Conservation (phyloP, 768 basidiomycete species). For the Hygrophorus russula region DNA sequence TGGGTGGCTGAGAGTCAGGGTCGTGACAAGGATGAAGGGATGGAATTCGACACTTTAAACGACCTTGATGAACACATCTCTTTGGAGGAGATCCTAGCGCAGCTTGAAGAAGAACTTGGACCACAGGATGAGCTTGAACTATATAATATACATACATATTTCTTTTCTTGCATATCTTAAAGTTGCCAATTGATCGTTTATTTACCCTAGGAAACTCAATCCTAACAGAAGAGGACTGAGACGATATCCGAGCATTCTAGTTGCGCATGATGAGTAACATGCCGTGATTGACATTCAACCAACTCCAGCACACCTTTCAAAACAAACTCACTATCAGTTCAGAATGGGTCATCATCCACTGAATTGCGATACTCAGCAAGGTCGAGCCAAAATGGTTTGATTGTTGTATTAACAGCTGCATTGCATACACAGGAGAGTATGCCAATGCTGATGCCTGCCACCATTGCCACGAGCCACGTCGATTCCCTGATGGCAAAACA, state of each 20-base stretch:
- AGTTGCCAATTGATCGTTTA: neutral
- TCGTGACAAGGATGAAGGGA: too few relatives aligned
- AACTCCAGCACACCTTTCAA: conserved; percentile 15
- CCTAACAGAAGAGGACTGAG: conserved; percentile 13
- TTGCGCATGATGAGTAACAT: conserved; percentile 16
- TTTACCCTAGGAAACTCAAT: conserved; percentile 10
- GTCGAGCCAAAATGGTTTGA: conserved; percentile 15
- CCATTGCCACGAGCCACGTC: conserved; percentile 11
- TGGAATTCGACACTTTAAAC: too few relatives aligned
- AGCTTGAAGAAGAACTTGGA: conserved; percentile 3
- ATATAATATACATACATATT: conserved; percentile 4
- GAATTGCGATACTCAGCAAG: conserved; percentile 14
- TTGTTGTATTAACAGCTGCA: conserved; percentile 23
- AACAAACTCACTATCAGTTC: conserved; percentile 16
- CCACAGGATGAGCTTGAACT: conserved; percentile 1
- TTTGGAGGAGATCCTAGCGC: conserved; percentile 5
- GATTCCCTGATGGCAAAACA: neutral
- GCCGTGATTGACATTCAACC: conserved; percentile 13
- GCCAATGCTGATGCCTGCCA: conserved; percentile 8
- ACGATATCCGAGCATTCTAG: conserved; percentile 17
- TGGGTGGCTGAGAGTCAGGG: too few relatives aligned
- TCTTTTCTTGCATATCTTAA: neutral
- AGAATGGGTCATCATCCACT: conserved; percentile 14
- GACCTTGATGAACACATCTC: too few relatives aligned
- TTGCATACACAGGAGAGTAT: conserved; percentile 17